Evolutionary conservation across 148 eudicot species (phyloP).

Genomic region (Rhododendron ferrugineum): DNA sequence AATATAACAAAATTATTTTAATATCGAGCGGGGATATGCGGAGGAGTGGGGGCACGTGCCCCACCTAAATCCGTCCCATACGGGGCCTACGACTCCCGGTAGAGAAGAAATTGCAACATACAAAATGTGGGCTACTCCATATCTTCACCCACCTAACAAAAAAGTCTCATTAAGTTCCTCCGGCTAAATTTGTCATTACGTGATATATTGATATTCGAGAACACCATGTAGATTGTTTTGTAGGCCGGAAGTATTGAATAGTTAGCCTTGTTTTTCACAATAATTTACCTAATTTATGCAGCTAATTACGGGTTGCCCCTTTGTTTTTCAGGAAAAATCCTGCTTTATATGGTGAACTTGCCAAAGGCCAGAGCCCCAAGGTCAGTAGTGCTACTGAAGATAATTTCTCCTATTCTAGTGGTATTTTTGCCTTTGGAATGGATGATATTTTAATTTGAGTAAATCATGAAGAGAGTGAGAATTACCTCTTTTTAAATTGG

Average conservation of each 20-base stretch:
- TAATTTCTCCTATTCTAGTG: neutral
- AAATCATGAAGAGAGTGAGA: neutral
- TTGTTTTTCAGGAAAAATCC: conserved; percentile 60
- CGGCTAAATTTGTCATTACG: neutral
- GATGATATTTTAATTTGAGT: neutral
- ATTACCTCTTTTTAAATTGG: neutral
- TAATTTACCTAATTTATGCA: neutral
- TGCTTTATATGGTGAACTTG: conserved; percentile 52
- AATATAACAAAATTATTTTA: no score
- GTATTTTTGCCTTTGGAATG: neutral
- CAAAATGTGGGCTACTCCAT: neutral
- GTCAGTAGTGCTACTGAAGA: conserved; percentile 19
- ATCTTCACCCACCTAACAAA: neutral
- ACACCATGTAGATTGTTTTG: no score
- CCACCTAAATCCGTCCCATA: no score
- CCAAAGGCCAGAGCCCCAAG: conserved; percentile 83
- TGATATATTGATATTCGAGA: neutral
- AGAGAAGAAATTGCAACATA: no score
- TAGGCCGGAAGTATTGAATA: neutral
- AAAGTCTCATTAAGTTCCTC: neutral
- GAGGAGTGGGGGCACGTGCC: no score
- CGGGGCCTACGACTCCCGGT: no score
- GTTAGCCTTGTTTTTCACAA: neutral
- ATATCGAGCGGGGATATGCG: no score
- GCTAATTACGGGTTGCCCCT: neutral